Evolutionary conservation across 805 yeast genomes (phyloP), one percentile per base, ranked within the genome.

Genomic region (Debaryomyces hansenii): DNA sequence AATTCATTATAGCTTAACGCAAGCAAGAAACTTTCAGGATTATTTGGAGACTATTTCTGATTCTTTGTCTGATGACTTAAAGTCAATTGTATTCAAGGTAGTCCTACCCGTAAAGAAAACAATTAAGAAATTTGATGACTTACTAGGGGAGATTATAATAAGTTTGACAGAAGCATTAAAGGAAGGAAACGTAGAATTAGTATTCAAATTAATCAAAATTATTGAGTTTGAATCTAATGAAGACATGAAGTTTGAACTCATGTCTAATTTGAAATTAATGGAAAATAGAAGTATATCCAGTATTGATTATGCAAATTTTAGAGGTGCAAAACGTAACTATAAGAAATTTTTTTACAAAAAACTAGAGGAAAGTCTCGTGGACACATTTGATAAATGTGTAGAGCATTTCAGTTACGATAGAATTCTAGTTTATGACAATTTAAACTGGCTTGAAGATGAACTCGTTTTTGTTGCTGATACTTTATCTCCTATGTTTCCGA

Each of bases 371-470:
- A 77, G 88, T 5, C 77, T 91, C 10, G 71, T 67, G 21, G 87
- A 83, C 16, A 84, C 85, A 35, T 90, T 90, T 67, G 70, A 76
- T 31, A 80, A 83, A 48, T 83, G 90, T 69, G 77, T 72, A 56
- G 79, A 76, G 48, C 76, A 76, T 47, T 84, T 74, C 59, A 69
- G 66, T 20, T 48, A 60, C 4, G 79, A 76, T 42, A 75, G 75
- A 33, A 80, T 83, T 64, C 75, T 74, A 14, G 82, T 90, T 1
- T 73, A 87, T 47, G 84, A 85, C 34, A 82, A 87, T 53, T 67
- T 91, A 45, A 84, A 83, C 47, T 92, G 97, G 91, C 78, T 90
- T 15, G 89, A 85, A 62, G 84, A 85, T 53, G 97, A 92, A 57
- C 67, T 94, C 45, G 66, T 77, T 27, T 78, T 85, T 46, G 89